Evolutionary conservation across 2,329 filamentous ascomycete genomes (phyloP).

Genomic region (Xylaria sp.): DNA sequence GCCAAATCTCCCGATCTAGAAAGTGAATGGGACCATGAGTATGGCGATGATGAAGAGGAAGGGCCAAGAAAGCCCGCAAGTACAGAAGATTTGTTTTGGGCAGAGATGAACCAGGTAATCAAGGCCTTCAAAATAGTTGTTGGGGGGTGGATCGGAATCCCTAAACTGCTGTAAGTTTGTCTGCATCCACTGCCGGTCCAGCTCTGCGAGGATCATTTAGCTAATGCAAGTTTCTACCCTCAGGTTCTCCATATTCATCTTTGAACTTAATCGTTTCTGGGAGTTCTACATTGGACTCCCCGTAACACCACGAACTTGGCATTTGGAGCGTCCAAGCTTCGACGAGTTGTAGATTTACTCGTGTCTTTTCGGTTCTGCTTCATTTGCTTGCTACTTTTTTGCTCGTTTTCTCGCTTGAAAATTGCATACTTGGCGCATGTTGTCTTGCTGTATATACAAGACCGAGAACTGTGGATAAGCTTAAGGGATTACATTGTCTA

Average conservation of each 20-base stretch:
- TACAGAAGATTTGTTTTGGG: slow-evolving; percentile 66
- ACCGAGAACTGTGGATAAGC: slow-evolving; percentile 18
- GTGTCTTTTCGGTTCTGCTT: neutral
- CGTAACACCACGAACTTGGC: slow-evolving; percentile 61
- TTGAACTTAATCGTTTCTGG: slow-evolving; percentile 60
- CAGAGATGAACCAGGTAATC: slow-evolving; percentile 73
- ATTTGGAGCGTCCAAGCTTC: slow-evolving; percentile 56
- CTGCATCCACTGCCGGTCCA: neutral
- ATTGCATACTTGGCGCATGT: slow-evolving; percentile 22
- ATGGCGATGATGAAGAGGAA: slow-evolving; percentile 57
- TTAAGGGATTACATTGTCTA: slow-evolving; percentile 8
- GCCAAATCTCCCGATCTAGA: slow-evolving; percentile 39
- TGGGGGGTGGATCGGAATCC: slow-evolving; percentile 75
- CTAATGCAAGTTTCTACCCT: slow-evolving; percentile 3
- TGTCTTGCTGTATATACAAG: slow-evolving; percentile 23
- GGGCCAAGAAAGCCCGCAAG: slow-evolving; percentile 52
- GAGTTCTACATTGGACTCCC: slow-evolving; percentile 66
- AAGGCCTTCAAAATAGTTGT: slow-evolving; percentile 74
- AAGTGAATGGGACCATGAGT: slow-evolving; percentile 56
- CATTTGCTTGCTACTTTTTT: slow-evolving; percentile 9
- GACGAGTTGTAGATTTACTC: slow-evolving; percentile 59
- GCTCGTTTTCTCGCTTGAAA: slow-evolving; percentile 10
- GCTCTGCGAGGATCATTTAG: neutral
- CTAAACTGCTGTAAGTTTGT: slow-evolving; percentile 73
- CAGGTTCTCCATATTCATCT: slow-evolving; percentile 58